Base-by-base conservation (phyloP, 371 early-diverging fungal genomes). In the Syncephalis fuscata region DNA sequence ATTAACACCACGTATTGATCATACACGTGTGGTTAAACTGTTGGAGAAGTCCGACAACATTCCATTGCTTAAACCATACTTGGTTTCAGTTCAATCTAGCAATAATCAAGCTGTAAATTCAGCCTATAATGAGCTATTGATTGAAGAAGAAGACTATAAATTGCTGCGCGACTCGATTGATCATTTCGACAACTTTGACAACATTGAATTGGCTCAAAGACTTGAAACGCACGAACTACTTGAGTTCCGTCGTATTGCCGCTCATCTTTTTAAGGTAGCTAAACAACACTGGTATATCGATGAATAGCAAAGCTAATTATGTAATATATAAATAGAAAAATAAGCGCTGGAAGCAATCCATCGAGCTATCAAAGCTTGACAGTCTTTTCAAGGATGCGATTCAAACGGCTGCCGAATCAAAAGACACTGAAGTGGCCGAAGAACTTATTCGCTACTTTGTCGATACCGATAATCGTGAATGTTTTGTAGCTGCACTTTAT, bases 241-340 rank as follows among this genome's bases (percentile, higher is more conserved):
- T 15, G 95, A 96, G 66, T 97, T 97, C 79, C 82, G 95, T 16
- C 77, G 96, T 38, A 90, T 97, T 52, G 86, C 93, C 9, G 90
- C 95, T 1, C 88, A 86, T 53, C 66, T 97, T 46, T 95, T 91
- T 76, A 73, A 64, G 16, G 9, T 27, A n/a, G 2, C 17, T 37
- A 23, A 10, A 20, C 3, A 17, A 2, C 54, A 16, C 42, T n/a
- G 24, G 26, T 15, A 22, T 39, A 45, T 19, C 11, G 22, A 48
- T 50, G 38, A 48, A 16, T 37, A n/a, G n/a, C n/a, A n/a, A n/a
- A n/a, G n/a, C n/a, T n/a, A n/a, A n/a, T n/a, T n/a, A n/a, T n/a
- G n/a, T n/a, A n/a, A n/a, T 22, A 21, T 38, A 24, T 21, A 7
- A 16, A 39, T 45, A 77, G 73, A 78, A 70, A 53, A 92, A 90